Percentiles rank a stretch among this genome's conserved stretches.
Conservation (phyloP, 2,329 filamentous ascomycete genomes). For the Dothidotthia symphoricarpi region DNA sequence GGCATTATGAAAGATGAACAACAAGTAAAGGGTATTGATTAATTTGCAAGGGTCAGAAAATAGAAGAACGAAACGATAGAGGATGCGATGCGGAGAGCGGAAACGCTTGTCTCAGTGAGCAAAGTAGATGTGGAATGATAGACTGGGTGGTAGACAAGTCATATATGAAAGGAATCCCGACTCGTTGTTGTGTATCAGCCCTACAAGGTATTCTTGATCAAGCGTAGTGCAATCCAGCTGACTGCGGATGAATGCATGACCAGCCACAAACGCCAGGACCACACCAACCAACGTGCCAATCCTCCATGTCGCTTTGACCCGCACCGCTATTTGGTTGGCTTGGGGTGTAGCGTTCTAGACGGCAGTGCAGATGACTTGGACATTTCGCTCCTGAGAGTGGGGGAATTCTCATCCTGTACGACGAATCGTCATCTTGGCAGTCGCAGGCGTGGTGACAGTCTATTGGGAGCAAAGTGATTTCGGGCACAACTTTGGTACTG, state of each 20-base stretch:
- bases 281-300: conserved; percentile 16
- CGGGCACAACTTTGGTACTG: not conserved
- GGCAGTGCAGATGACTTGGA: conserved; percentile 12
- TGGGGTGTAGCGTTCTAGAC: conserved; percentile 6
- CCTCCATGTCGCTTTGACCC: conserved; percentile 19
- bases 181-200: conserved; percentile 11
- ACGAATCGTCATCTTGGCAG: conserved; percentile 6
- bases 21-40: conserved; percentile 6
- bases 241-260: conserved; percentile 18
- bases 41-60: conserved; percentile 6
- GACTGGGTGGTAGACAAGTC: conserved; percentile 4
- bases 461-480: not conserved
- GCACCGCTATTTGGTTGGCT: conserved; percentile 7
- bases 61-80: conserved; percentile 9
- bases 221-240: conserved; percentile 11
- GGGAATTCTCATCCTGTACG: conserved; percentile 3
- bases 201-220: conserved; percentile 9
- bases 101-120: conserved; percentile 7
- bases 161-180: conserved; percentile 22
- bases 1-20: conserved; percentile 20
- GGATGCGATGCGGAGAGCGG: conserved; percentile 3
- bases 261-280: conserved; percentile 15
- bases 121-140: conserved; percentile 9
- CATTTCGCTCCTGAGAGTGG: conserved; percentile 9
- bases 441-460: conserved; percentile 5